A percentile compares a stretch with the other conserved stretches of the same genome.
phyloP scores from a whole-genome alignment of 805 yeast genomes.

The Suhomyces vadensis region DNA sequence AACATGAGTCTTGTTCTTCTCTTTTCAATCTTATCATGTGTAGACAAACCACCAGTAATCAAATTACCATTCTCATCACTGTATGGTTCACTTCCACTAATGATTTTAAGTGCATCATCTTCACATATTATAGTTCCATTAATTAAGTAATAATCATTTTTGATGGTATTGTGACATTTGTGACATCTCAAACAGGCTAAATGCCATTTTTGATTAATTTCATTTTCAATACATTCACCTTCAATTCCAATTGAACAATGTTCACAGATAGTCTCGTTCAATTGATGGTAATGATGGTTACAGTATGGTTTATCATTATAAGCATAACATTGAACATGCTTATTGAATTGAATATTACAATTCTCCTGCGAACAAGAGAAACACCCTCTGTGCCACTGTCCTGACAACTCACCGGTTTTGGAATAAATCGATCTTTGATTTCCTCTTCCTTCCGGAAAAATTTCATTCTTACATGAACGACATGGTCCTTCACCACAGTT shows the following conservation, averaged over 20 bases:
- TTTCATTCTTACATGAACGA: slow-evolving; percentile 63
- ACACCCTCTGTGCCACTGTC: slow-evolving; percentile 93
- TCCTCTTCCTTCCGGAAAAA: slow-evolving; percentile 42
- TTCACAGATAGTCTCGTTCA: slow-evolving; percentile 73
- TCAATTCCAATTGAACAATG: slow-evolving; percentile 77
- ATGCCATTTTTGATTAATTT: slow-evolving; percentile 72
- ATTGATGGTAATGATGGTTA: slow-evolving; percentile 69
- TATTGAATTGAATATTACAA: slow-evolving; percentile 60
- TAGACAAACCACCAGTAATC: slow-evolving; percentile 22
- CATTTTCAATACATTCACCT: slow-evolving; percentile 86
- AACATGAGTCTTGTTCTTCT: slow-evolving; percentile 45
- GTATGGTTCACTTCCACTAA: slow-evolving; percentile 25
- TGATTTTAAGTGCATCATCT: slow-evolving; percentile 33
- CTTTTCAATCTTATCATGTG: slow-evolving; percentile 41
- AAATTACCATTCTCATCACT: slow-evolving; percentile 22
- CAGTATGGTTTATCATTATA: slow-evolving; percentile 81
- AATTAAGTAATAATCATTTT: slow-evolving; percentile 55
- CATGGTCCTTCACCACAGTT: slow-evolving; percentile 80
- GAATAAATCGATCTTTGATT: slow-evolving; percentile 69
- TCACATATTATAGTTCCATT: slow-evolving; percentile 56
- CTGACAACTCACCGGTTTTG: slow-evolving; percentile 79
- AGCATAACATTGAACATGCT: slow-evolving; percentile 70
- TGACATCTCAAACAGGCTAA: slow-evolving; percentile 68
- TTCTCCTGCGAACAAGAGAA: slow-evolving; percentile 61
- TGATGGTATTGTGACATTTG: slow-evolving; percentile 53